A percentile compares a stretch with the other conserved stretches of the same genome.
Evolutionary conservation across 2,329 filamentous ascomycete species (phyloP).

Genomic region (Biscogniauxia marginata): DNA sequence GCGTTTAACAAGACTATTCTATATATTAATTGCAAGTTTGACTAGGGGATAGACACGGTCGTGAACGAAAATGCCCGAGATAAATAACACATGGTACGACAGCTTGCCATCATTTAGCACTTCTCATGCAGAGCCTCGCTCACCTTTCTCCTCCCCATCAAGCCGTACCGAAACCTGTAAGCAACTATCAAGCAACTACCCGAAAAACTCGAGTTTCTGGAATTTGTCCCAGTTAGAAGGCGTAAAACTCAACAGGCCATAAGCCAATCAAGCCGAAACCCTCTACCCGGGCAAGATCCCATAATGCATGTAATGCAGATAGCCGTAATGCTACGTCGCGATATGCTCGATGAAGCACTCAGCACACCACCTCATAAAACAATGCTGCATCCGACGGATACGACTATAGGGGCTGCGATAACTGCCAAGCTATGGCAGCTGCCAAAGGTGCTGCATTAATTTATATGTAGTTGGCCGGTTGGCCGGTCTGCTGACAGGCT

Average conservation of each 20-base stretch:
- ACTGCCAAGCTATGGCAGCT: neutral
- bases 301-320: neutral
- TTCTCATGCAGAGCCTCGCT: neutral
- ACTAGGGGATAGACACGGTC: neutral
- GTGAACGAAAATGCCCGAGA: neutral
- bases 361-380: neutral
- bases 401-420: neutral
- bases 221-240: neutral
- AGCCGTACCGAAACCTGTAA: neutral
- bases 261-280: neutral
- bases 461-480: neutral
- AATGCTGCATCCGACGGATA: neutral
- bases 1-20: neutral
- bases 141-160: neutral
- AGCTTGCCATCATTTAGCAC: neutral
- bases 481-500: neutral
- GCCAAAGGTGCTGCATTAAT: neutral
- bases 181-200: neutral
- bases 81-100: neutral
- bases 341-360: neutral
- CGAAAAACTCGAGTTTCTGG: neutral
- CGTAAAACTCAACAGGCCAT: neutral
- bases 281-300: neutral
- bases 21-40: neutral
- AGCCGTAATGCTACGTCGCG: neutral